Percentiles rank a stretch among this genome's conserved stretches.
phyloP scores from a whole-genome alignment of 805 yeast species.

The Saccharomycopsis malanga region DNA sequence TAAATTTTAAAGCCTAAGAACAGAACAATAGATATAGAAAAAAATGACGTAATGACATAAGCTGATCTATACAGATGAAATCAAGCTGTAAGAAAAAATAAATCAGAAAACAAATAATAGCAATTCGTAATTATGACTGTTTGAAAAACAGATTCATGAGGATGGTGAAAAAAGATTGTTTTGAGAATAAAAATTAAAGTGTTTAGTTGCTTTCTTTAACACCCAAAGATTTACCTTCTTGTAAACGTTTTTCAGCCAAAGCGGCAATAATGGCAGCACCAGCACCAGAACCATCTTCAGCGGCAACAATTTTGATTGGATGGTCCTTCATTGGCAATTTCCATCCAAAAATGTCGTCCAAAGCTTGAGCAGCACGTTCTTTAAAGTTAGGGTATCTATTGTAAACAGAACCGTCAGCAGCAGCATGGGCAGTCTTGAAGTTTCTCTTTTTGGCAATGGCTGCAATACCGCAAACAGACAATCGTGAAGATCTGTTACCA shows the following conservation, averaged over 20 bases:
- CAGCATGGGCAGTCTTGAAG: slow-evolving; percentile 65
- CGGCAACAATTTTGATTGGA: slow-evolving; percentile 81
- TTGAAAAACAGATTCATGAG: no score
- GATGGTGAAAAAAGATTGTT: no score
- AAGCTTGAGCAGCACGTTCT: slow-evolving; percentile 80
- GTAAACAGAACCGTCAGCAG: slow-evolving; percentile 95
- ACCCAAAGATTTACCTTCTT: slow-evolving; percentile 12
- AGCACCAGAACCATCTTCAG: slow-evolving; percentile 98
- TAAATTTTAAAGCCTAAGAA: no score
- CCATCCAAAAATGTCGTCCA: slow-evolving; percentile 89
- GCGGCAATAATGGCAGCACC: slow-evolving; percentile 99
- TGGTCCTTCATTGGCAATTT: slow-evolving; percentile 41
- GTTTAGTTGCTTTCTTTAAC: no score
- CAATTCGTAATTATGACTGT: no score
- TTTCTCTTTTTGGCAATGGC: slow-evolving; percentile 87
- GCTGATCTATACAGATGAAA: no score
- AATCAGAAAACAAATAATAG: no score
- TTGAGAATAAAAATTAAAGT: no score
- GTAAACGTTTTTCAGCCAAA: slow-evolving; percentile 71
- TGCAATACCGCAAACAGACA: slow-evolving; percentile 91
- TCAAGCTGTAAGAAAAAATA: no score
- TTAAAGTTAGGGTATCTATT: slow-evolving; percentile 90
- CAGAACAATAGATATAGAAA: no score
- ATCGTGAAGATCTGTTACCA: slow-evolving; percentile 88
- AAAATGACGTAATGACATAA: no score